These are phyloP conservation scores for Acanthamoeba sp. DNA, from an alignment of 208 protist species.

Conservation along the genomic window DNA sequence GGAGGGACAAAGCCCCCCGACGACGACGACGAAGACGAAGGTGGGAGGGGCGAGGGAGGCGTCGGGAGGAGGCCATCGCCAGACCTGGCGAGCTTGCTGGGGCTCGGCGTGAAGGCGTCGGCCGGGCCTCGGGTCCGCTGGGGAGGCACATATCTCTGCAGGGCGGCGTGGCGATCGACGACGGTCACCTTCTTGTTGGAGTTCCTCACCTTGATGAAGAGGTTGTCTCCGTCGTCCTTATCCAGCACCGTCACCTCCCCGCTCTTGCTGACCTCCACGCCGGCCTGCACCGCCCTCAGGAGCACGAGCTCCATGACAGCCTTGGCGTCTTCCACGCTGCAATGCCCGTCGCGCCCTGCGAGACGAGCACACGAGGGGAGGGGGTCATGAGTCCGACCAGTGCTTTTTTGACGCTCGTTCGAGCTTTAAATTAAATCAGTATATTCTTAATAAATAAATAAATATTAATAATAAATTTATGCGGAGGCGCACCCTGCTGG, in stretches of 20 bases:
- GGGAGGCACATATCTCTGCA: slow-evolving; percentile 3
- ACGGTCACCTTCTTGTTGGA: slow-evolving; percentile 21
- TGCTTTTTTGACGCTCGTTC: too few species aligned
- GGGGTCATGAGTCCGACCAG: neutral
- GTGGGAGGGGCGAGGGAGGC: neutral
- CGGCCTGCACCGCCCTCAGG: neutral
- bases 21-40: neutral
- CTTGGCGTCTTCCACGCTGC: slow-evolving; percentile 36
- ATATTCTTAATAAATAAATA: too few species aligned
- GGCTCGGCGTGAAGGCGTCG: slow-evolving; percentile 13
- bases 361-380: neutral
- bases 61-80: neutral
- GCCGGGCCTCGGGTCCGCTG: neutral
- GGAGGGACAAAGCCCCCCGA: neutral
- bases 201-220: slow-evolving; percentile 45
- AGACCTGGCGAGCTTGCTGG: neutral
- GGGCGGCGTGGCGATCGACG: neutral
- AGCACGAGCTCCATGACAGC: slow-evolving; percentile 33
- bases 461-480: too few species aligned
- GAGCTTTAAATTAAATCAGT: too few species aligned
- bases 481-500: slow-evolving; percentile 90
- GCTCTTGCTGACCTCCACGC: neutral
- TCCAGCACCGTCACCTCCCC: neutral
- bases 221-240: slow-evolving; percentile 1
- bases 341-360: neutral